Base-by-base conservation (phyloP, 1,284 basidiomycete genomes). In the Trichosporon inkin region DNA sequence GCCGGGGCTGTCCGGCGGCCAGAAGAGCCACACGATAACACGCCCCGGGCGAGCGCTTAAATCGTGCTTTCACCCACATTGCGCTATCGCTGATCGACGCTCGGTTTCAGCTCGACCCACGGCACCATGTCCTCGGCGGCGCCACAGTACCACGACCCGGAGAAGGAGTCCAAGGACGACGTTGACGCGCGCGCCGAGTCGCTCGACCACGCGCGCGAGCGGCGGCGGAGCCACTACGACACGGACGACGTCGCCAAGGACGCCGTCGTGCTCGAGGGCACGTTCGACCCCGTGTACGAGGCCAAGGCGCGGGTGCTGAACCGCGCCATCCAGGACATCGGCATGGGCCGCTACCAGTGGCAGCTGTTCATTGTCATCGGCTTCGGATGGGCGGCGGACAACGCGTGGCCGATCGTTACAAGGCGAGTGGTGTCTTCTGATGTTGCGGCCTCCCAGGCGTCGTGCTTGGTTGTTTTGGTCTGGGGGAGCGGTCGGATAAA, bases 291-390 rank as follows among this genome's bases (percentile, higher is more conserved):
- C 1, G 67, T 72, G 11, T 74, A 73, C 54, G 69, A 69, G 32
- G 73, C 73, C 40, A 75, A 75, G 57, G 72, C 69, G 6, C 64
- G 61, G 11, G 68, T 76, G 0, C 62, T 77, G 6, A 77, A 77
- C 61, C 49, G 60, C 53, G 72, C 74, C 65, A 70, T 76, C 40
- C 64, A 70, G 32, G 68, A 76, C 56, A 83, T 87, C 54, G 85
- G 86, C n/a, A 86, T 85, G 64, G 85, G 86, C 4, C 78, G 78
- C 62, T 87, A 86, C 72, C 85, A 86, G 68, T 78, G 81, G 70
- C 82, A 85, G 72, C 59, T 60, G 39, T 60, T 60, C 32, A 39
- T 60, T 10, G 76, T 86, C 4, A 80, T 83, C 37, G 85, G 85
- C 7, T 71, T 72, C 34, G 69, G 69, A 16, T 71, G 68, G 68